These are phyloP conservation scores for Malus asiatica DNA, from an alignment of 306 rosid species.

Conservation along the genomic window DNA sequence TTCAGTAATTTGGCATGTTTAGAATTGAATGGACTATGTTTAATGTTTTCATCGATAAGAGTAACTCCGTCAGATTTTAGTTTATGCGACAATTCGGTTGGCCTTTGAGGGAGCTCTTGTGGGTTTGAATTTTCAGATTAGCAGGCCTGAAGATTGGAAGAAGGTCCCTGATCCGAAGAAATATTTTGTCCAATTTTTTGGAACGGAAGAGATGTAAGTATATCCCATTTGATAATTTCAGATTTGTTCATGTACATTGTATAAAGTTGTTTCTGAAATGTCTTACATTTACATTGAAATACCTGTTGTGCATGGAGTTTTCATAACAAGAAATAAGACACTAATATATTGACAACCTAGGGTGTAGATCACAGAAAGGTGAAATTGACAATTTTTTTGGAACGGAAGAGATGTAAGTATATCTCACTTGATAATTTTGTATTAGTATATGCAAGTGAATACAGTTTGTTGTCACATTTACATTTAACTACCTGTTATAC, in stretches of 20 bases:
- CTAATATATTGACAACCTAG: neutral
- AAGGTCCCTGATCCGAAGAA: conserved; percentile 84
- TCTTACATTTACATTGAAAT: neutral
- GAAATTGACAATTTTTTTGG: conserved; percentile 67
- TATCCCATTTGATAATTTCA: conserved; percentile 6
- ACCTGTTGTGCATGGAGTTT: neutral
- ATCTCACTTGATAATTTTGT: conserved; percentile 6
- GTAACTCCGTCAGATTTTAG: neutral
- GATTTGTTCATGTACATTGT: neutral
- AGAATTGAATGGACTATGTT: neutral
- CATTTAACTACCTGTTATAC: neutral
- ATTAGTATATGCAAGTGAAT: neutral
- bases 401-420: conserved; percentile 74
- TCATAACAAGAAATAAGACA: neutral
- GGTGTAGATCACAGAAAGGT: neutral
- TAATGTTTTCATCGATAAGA: neutral
- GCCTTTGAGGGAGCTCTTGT: conserved; percentile 17
- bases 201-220: conserved; percentile 88
- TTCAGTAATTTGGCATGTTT: neutral
- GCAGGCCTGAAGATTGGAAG: conserved; percentile 91
- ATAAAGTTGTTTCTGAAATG: neutral
- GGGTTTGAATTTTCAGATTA: conserved; percentile 55
- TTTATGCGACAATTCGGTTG: neutral
- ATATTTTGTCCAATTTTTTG: conserved; percentile 86
- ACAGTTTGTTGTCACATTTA: neutral